Conservation (phyloP, 2,329 filamentous ascomycete species). For the Calonectria pteridis region DNA sequence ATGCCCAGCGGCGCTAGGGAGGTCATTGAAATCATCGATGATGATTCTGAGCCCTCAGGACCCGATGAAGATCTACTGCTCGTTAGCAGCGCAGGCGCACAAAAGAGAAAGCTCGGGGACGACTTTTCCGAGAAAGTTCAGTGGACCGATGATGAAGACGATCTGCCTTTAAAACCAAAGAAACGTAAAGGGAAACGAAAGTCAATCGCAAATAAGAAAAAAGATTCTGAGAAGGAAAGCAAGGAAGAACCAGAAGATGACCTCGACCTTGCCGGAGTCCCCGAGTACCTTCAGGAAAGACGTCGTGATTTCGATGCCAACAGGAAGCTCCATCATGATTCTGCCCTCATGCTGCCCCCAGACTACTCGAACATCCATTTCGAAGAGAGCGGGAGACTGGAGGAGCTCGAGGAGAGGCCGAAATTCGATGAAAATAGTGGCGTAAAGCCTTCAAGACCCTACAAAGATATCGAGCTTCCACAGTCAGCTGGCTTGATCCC, state of each 20-base stretch:
- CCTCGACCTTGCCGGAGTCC: constrained; percentile 70
- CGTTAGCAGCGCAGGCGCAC: constrained; percentile 20
- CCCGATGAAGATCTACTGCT: constrained; percentile 25
- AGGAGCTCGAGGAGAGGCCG: constrained; percentile 74
- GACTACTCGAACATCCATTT: constrained; percentile 82
- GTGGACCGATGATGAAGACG: constrained; percentile 72
- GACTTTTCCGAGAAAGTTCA: constrained; percentile 58
- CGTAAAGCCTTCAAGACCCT: constrained; percentile 75
- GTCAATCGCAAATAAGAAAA: constrained; percentile 45
- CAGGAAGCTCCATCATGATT: constrained; percentile 70
- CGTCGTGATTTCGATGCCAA: constrained; percentile 75
- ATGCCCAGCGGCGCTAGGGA: constrained; percentile 33
- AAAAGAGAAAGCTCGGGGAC: constrained; percentile 54
- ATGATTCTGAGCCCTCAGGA: constrained; percentile 39
- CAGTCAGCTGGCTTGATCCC: constrained; percentile 87
- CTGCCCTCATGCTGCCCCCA: constrained; percentile 82
- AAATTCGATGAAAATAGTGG: constrained; percentile 67
- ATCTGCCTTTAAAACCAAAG: constrained; percentile 69
- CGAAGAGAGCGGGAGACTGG: constrained; percentile 55
- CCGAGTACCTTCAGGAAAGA: constrained; percentile 79
- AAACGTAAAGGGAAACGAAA: constrained; percentile 48
- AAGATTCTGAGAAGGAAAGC: constrained; percentile 43
- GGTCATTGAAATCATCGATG: constrained; percentile 45
- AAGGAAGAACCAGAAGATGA: constrained; percentile 56
- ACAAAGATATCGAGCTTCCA: constrained; percentile 80